phyloP scores from a whole-genome alignment of 257 asterid species.

The Nyctanthes arbortristis region DNA sequence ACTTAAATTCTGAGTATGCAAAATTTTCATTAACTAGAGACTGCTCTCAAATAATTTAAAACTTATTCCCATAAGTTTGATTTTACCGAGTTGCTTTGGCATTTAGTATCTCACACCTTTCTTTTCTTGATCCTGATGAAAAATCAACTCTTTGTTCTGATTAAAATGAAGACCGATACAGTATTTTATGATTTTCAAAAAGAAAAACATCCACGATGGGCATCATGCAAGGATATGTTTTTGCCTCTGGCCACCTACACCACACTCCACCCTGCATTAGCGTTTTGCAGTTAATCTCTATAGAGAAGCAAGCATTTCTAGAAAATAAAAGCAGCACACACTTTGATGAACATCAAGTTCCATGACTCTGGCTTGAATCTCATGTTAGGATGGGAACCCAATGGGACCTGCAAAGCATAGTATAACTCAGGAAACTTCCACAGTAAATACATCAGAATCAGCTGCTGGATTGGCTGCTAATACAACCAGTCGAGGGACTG shows the following conservation, averaged over 20 bases:
- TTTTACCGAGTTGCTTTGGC: background rate
- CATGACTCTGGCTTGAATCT: slow-evolving; percentile 19
- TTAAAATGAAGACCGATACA: background rate
- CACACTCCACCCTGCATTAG: background rate
- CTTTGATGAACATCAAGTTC: background rate
- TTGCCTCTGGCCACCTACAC: background rate
- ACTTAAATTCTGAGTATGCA: background rate
- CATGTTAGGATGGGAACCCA: slow-evolving; percentile 59
- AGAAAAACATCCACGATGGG: background rate
- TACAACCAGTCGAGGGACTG: slow-evolving; percentile 32
- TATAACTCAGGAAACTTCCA: slow-evolving; percentile 36
- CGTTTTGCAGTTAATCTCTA: too few species aligned
- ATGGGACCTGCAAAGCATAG: slow-evolving; percentile 35
- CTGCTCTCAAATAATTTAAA: background rate
- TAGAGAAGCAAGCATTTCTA: background rate
- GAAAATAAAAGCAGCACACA: background rate
- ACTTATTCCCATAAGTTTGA: background rate
- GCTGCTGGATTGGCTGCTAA: slow-evolving; percentile 33
- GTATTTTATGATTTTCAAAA: too few species aligned
- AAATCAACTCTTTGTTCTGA: background rate
- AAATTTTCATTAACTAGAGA: background rate
- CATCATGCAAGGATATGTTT: background rate
- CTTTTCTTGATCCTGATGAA: background rate
- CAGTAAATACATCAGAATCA: slow-evolving; percentile 40
- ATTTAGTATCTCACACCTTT: background rate